A percentile compares a stretch with the other conserved stretches of the same genome.
Conservation (phyloP, 2,329 filamentous ascomycete species). For the Colletotrichum tropicale region DNA sequence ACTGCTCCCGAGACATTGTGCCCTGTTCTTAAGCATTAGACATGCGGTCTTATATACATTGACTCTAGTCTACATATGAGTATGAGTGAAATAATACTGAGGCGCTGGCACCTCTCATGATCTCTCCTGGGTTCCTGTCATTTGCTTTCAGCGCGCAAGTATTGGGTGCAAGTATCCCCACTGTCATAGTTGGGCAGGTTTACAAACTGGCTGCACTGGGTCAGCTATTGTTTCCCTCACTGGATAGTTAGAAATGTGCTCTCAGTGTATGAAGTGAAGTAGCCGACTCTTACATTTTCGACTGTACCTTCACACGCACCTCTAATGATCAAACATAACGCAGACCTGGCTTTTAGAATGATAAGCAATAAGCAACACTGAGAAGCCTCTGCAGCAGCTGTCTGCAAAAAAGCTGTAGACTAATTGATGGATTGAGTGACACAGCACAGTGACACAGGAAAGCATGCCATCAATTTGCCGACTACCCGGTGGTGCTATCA, state of each 20-base stretch:
- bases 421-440: background rate
- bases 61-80: background rate
- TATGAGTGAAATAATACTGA: background rate
- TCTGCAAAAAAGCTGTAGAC: background rate
- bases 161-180: background rate
- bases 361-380: background rate
- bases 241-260: no score
- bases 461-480: background rate
- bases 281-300: background rate
- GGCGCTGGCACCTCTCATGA: background rate
- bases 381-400: background rate
- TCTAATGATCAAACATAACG: background rate
- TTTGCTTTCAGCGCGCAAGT: background rate
- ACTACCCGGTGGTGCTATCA: background rate
- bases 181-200: no score
- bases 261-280: no score
- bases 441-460: background rate
- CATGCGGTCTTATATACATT: background rate
- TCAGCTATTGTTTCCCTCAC: no score
- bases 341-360: background rate
- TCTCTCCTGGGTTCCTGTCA: background rate
- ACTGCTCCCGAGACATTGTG: background rate
- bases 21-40: background rate
- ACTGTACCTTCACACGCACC: fast-evolving
- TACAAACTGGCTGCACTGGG: no score